Evolutionary conservation across 176 grass and related monocot species (phyloP).

Genomic region (Musa itinerans): DNA sequence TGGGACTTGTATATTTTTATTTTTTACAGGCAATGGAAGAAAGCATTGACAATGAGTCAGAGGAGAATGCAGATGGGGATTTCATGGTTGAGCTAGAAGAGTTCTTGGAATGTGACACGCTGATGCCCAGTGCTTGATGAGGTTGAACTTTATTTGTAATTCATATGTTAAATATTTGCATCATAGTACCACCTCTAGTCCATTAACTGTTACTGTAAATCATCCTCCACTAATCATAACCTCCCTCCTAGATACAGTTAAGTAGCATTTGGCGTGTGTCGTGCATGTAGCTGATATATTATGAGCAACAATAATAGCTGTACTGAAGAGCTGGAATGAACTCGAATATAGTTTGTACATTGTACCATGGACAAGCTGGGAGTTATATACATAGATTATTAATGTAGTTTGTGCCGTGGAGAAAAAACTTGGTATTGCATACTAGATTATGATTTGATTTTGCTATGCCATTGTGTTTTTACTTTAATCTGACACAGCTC

Average conservation of each 20-base stretch:
- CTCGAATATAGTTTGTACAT: background rate
- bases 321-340: background rate
- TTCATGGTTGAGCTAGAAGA: constrained; percentile 72
- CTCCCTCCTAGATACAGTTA: background rate
- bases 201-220: constrained; percentile 18
- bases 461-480: background rate
- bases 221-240: background rate
- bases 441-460: background rate
- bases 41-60: constrained; percentile 28
- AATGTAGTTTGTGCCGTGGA: background rate
- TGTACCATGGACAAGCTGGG: background rate
- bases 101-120: constrained; percentile 32
- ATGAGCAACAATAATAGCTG: constrained; percentile 1
- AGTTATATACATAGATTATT: background rate
- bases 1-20: too few relatives aligned
- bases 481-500: background rate
- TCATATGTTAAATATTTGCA: constrained; percentile 36
- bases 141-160: constrained; percentile 34
- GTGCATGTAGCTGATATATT: background rate
- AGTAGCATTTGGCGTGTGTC: background rate
- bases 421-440: background rate
- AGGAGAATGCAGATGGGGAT: constrained; percentile 30
- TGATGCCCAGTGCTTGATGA: constrained; percentile 42
- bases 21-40: constrained; percentile 65
- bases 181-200: constrained; percentile 20